A percentile compares a stretch with the other conserved stretches of the same genome.
These are phyloP conservation scores for Hydnum rufescens DNA, from an alignment of 768 basidiomycete species.

Conservation along the genomic window DNA sequence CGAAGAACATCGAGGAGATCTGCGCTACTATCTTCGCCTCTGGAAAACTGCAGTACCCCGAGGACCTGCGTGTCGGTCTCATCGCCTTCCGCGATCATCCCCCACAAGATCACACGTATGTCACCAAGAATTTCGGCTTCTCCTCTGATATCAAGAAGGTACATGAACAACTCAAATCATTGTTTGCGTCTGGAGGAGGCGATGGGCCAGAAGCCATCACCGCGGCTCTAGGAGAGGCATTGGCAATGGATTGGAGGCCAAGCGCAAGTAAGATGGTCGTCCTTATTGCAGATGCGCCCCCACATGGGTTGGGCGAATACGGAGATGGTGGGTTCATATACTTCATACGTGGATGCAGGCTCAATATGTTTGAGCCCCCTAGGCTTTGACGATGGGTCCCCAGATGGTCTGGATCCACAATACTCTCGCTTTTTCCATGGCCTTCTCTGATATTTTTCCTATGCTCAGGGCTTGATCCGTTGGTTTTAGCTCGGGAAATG, in stretches of 20 bases:
- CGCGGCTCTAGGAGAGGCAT: conserved; percentile 68
- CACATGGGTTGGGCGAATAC: conserved; percentile 93
- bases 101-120: conserved; percentile 89
- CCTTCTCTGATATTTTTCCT: conserved; percentile 1
- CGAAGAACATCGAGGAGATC: conserved; percentile 91
- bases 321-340: conserved; percentile 50
- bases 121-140: conserved; percentile 87
- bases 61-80: conserved; percentile 82
- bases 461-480: conserved; percentile 46
- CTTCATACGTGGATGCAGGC: not conserved
- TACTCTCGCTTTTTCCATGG: not conserved
- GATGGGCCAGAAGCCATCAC: conserved; percentile 97
- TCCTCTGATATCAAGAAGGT: conserved; percentile 79
- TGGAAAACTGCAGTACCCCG: conserved; percentile 66
- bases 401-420: conserved; percentile 34
- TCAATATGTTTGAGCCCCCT: conserved; percentile 2
- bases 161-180: conserved; percentile 57
- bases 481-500: conserved; percentile 75
- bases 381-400: conserved; percentile 90
- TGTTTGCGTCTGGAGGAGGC: conserved; percentile 80
- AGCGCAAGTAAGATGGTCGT: conserved; percentile 89
- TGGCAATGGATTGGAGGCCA: conserved; percentile 81
- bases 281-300: conserved; percentile 91
- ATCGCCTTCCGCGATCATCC: conserved; percentile 94
- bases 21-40: conserved; percentile 89